Percentiles rank a stretch among this genome's conserved stretches.
These are phyloP conservation scores for Suhomyces wounanorum DNA, from an alignment of 1,139 yeast species.

Conservation along the genomic window DNA sequence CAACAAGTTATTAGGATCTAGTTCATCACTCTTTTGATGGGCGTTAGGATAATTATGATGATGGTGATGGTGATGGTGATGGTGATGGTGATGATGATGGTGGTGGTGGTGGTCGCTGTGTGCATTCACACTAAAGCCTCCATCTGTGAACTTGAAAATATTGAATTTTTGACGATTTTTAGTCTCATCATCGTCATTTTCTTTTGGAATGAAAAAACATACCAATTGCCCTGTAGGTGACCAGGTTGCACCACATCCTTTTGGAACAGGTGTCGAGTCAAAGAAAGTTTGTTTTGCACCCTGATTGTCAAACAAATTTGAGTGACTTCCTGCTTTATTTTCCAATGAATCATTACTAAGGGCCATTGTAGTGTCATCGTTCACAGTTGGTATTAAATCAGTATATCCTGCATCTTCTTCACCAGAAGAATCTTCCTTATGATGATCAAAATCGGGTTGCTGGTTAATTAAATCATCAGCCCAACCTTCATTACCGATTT, in stretches of 20 bases:
- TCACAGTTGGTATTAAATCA: slow-evolving; percentile 35
- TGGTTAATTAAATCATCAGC: slow-evolving; percentile 47
- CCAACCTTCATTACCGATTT: slow-evolving; percentile 48
- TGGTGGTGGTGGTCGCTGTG: slow-evolving; percentile 12
- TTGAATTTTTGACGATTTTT: slow-evolving; percentile 35
- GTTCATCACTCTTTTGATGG: neutral
- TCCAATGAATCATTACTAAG: slow-evolving; percentile 12
- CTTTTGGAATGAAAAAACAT: slow-evolving; percentile 75
- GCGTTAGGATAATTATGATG: slow-evolving; percentile 9
- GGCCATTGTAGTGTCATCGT: slow-evolving; percentile 22
- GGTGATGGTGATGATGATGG: slow-evolving; percentile 12
- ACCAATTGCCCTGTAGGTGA: slow-evolving; percentile 74
- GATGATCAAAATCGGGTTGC: slow-evolving; percentile 32
- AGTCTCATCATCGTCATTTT: slow-evolving; percentile 32
- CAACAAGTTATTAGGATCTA: neutral
- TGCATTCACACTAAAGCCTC: slow-evolving; percentile 34
- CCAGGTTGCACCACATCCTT: slow-evolving; percentile 94
- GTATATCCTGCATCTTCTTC: slow-evolving; percentile 37
- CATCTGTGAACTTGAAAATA: slow-evolving; percentile 43
- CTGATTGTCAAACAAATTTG: slow-evolving; percentile 5
- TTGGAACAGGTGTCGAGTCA: slow-evolving; percentile 88
- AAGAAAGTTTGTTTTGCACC: slow-evolving; percentile 30
- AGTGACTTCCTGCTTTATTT: neutral
- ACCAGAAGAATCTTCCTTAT: slow-evolving; percentile 32
- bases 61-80: slow-evolving; percentile 15